Conservation (phyloP, 106 monocot species). For the Alisma plantagoaquatica region DNA sequence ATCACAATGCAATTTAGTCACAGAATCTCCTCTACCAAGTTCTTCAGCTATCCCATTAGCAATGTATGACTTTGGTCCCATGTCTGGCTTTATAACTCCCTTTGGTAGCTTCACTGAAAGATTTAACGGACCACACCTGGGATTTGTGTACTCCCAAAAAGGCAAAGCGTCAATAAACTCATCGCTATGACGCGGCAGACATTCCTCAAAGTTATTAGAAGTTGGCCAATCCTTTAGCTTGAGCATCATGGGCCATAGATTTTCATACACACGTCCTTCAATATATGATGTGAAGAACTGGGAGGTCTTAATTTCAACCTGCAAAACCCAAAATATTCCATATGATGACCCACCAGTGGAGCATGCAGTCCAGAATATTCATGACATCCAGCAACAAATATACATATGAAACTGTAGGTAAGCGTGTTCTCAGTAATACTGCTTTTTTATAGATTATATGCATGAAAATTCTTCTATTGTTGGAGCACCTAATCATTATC, state of each 20-base stretch:
- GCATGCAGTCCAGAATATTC: neutral
- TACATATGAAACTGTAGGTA: neutral
- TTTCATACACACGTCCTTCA: constrained; percentile 50
- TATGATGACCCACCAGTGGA: neutral
- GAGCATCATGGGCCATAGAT: constrained; percentile 73
- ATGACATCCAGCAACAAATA: neutral
- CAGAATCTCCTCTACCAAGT: constrained; percentile 76
- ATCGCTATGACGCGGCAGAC: constrained; percentile 44
- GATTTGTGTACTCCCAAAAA: constrained; percentile 57
- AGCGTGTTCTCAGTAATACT: too few relatives aligned
- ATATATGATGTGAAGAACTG: constrained; percentile 58
- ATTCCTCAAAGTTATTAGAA: constrained; percentile 46
- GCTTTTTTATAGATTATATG: neutral
- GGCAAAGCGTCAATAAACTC: constrained; percentile 49
- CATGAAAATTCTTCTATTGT: too few relatives aligned
- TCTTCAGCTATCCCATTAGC: constrained; percentile 67
- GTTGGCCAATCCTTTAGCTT: constrained; percentile 85
- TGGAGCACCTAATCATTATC: too few relatives aligned
- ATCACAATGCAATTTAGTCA: constrained; percentile 76
- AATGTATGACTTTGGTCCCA: constrained; percentile 76
- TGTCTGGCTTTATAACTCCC: constrained; percentile 37
- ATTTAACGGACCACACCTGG: constrained; percentile 41
- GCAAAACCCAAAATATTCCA: neutral
- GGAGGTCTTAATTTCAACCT: constrained; percentile 54
- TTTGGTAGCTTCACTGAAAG: constrained; percentile 40